A percentile compares a stretch with the other conserved stretches of the same genome.
Evolutionary conservation across 1,139 yeast genomes (phyloP).

Genomic region (Zhuliangozyma blackwelliae): DNA sequence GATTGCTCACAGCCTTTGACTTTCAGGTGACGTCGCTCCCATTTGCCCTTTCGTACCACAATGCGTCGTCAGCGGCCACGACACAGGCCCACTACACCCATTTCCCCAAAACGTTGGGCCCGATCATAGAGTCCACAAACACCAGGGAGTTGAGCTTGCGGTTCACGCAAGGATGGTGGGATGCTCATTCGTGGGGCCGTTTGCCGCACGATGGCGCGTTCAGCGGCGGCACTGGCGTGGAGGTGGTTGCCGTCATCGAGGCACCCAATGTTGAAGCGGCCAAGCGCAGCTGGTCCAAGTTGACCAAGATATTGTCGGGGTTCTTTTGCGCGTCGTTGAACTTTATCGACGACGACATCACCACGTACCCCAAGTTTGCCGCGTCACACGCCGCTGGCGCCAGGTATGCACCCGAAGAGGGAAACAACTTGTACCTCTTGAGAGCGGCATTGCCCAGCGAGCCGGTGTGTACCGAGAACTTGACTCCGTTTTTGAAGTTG

Average conservation of each 20-base stretch:
- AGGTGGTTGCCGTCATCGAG: constrained; percentile 81
- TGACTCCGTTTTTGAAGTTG: constrained; percentile 87
- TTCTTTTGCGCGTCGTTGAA: constrained; percentile 93
- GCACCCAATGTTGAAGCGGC: constrained; percentile 57
- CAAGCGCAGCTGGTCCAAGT: constrained; percentile 59
- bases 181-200: constrained; percentile 81
- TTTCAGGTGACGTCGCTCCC: constrained; percentile 57
- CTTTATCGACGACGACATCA: constrained; percentile 74
- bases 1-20: constrained; percentile 61
- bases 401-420: constrained; percentile 15
- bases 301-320: constrained; percentile 80
- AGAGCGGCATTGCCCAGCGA: constrained; percentile 93
- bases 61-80: neutral
- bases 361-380: constrained; percentile 60
- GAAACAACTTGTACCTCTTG: constrained; percentile 49
- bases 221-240: constrained; percentile 96
- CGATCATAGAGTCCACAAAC: constrained; percentile 62
- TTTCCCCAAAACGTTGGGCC: constrained; percentile 81
- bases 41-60: constrained; percentile 25
- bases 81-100: constrained; percentile 54
- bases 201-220: constrained; percentile 67
- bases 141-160: constrained; percentile 77
- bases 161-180: constrained; percentile 97
- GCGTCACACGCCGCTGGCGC: constrained; percentile 6
- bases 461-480: constrained; percentile 94